These are phyloP conservation scores for Penicillium desertorum DNA, from an alignment of 495 filamentous ascomycete genomes.

Conservation along the genomic window DNA sequence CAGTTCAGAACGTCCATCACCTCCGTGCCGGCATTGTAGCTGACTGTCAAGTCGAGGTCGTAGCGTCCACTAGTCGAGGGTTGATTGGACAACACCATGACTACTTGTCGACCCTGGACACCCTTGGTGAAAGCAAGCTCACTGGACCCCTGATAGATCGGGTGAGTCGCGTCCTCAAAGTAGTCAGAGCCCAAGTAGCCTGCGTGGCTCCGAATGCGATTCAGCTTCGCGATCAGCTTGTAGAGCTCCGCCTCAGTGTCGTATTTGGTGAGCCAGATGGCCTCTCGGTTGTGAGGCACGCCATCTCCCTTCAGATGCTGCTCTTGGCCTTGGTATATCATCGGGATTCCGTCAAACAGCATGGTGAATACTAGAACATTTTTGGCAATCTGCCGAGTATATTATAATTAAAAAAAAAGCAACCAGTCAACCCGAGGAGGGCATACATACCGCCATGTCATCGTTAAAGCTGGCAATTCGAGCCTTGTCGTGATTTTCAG, in stretches of 20 bases:
- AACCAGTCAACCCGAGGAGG: background rate
- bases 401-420: background rate
- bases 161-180: slow-evolving; percentile 47
- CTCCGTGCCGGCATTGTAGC: slow-evolving; percentile 32
- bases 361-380: slow-evolving; percentile 72
- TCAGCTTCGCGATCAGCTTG: slow-evolving; percentile 55
- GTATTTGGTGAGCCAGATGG: slow-evolving; percentile 69
- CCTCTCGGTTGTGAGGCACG: slow-evolving; percentile 69
- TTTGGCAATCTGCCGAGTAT: slow-evolving; percentile 36
- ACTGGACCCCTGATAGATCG: slow-evolving; percentile 54
- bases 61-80: slow-evolving; percentile 47
- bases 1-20: slow-evolving; percentile 55
- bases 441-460: slow-evolving; percentile 40
- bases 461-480: slow-evolving; percentile 55
- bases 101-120: slow-evolving; percentile 48
- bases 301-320: slow-evolving; percentile 61
- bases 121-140: slow-evolving; percentile 67
- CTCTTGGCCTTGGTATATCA: slow-evolving; percentile 70
- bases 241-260: slow-evolving; percentile 59
- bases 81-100: slow-evolving; percentile 60
- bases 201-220: slow-evolving; percentile 59
- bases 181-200: slow-evolving; percentile 48
- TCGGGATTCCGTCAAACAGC: slow-evolving; percentile 64
- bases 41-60: slow-evolving; percentile 43
- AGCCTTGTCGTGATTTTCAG: slow-evolving; percentile 74